Percentiles rank a stretch among this genome's conserved stretches.
Conservation (phyloP, 257 asterid species). For the Solanum pimpinellifolium region DNA sequence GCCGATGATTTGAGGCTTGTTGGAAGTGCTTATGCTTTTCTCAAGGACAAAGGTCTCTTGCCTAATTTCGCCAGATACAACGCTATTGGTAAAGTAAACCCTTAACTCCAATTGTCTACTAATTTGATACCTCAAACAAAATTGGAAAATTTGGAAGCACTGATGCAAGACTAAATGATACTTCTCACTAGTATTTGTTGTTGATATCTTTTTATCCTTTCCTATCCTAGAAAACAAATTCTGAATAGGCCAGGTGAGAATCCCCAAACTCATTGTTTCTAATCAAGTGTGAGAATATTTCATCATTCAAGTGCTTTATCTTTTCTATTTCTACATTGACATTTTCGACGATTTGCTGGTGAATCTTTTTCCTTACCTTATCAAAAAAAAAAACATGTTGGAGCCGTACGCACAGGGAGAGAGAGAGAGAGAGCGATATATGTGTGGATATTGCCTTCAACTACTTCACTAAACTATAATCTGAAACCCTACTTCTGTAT, state of each 20-base stretch:
- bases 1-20: constrained; percentile 96
- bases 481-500: background rate
- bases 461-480: background rate
- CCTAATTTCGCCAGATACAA: constrained; percentile 66
- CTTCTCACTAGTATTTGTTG: too few relatives aligned
- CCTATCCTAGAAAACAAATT: background rate
- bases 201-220: too few relatives aligned
- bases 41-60: constrained; percentile 51
- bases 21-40: constrained; percentile 61
- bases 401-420: background rate
- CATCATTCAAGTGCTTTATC: background rate
- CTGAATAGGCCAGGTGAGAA: background rate
- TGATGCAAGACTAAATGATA: too few relatives aligned
- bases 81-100: constrained; percentile 57
- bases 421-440: background rate
- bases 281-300: background rate
- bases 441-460: background rate
- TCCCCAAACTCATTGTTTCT: background rate
- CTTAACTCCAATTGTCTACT: background rate
- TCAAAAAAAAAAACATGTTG: background rate
- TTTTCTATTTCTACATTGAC: background rate
- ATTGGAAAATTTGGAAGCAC: too few relatives aligned
- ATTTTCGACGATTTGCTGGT: background rate
- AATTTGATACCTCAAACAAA: too few relatives aligned
- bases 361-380: background rate